phyloP scores from a whole-genome alignment of 2,329 filamentous ascomycete species.

The Teratosphaeria gauchensis region DNA sequence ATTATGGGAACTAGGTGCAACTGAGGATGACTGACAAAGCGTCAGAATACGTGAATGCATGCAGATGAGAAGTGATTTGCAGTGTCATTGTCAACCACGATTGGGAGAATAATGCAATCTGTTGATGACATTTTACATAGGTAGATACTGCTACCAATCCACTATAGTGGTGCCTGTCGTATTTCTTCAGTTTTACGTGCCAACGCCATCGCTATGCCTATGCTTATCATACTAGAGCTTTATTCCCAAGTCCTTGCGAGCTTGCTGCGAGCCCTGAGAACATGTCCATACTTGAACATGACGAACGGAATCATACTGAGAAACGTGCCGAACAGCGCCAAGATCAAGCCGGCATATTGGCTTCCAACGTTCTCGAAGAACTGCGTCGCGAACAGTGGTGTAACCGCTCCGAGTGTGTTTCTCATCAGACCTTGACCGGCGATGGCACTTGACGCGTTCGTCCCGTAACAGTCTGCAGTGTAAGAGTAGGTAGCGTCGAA shows the following conservation, averaged over 20 bases:
- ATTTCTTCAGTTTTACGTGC: background rate
- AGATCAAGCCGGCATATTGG: constrained; percentile 42
- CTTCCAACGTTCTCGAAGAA: constrained; percentile 47
- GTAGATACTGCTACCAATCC: background rate
- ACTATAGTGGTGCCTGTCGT: background rate
- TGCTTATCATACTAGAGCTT: background rate
- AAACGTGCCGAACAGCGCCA: constrained; percentile 38
- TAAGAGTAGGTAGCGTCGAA: constrained; percentile 40
- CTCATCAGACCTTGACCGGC: constrained; percentile 45
- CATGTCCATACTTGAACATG: constrained; percentile 34
- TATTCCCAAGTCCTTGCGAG: constrained; percentile 16
- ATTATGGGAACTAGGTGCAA: background rate
- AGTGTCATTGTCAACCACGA: background rate
- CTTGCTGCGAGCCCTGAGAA: constrained; percentile 32
- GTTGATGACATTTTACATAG: background rate
- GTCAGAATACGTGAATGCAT: background rate
- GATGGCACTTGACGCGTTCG: constrained; percentile 34
- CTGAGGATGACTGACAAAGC: background rate
- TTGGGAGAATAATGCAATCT: background rate
- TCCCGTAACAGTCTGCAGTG: constrained; percentile 45
- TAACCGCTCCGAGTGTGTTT: constrained; percentile 44
- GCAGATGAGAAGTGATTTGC: background rate
- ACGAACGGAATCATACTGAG: constrained; percentile 36
- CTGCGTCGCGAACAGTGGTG: constrained; percentile 42
- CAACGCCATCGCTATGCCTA: background rate